Evolutionary conservation across 148 eudicot species (phyloP), one percentile per base, ranked within the genome.

Genomic region (Nyssa sinensis): DNA sequence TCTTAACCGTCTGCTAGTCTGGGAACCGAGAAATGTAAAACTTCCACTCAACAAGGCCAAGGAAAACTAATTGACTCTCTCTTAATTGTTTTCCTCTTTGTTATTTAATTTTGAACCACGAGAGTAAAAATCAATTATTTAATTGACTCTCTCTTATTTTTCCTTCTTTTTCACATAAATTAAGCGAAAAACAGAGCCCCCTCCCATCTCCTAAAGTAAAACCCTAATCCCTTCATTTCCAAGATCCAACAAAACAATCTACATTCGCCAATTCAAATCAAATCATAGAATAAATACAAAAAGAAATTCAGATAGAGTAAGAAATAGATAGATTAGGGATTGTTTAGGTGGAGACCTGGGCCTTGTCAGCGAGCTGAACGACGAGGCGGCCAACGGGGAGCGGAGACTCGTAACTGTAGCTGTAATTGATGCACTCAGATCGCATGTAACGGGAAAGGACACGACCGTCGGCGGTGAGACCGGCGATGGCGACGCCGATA

Each of bases 401-500:
- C 3, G 86, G 76, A 11, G 92, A 81, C 82, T 92, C 98, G 25
- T 92, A 94, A 7, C 91, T 82, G 47, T 88, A 94, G 0, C 75
- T 67, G 35, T 92, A 85, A 58, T 92, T 94, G 30, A 90, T 92
- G 61, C 91, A 92, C 74, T 94, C 98, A 30, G 91, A 83, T 57
- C 98, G 80, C 98, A 94, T 94, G 39, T 92, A 94, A 0, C 92
- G 81, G 10, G 97, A 94, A 1, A 94, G 81, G 32, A 94, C 98
- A 1, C 98, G 88, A 6, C 98, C 97, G 71, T 94, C 98, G 29
- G 98, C 98, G 17, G 98, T 94, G 62, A 92, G 88, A 0, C 97
- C 98, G 30, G 98, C 97, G 81, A 94, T 94, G 57, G 97, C 97
- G 68, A 94, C 97, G 11, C 97, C 98, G 71, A 91, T 94, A 69